Evolutionary conservation across 2,329 filamentous ascomycete species (phyloP).

Genomic region (Phaeosphaeria sp.): DNA sequence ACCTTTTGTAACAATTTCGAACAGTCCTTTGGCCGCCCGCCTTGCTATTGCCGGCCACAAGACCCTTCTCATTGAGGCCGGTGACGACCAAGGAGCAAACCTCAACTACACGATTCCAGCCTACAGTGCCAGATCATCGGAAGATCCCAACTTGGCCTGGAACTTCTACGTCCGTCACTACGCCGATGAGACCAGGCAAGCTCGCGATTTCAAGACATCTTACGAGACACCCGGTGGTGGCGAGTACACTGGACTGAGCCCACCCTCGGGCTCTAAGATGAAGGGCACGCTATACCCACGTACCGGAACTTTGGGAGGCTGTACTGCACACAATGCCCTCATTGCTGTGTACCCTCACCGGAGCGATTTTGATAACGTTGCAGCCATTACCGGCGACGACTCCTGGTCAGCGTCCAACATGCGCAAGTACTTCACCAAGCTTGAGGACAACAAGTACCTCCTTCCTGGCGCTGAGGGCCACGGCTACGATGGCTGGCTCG

Average conservation of each 20-base stretch:
- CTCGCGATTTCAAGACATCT: slow-evolving; percentile 65
- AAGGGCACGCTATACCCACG: slow-evolving; percentile 66
- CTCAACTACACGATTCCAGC: slow-evolving; percentile 63
- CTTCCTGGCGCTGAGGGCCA: slow-evolving; percentile 55
- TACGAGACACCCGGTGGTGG: slow-evolving; percentile 53
- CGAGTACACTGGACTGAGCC: slow-evolving; percentile 58
- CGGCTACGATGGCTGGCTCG: slow-evolving; percentile 65
- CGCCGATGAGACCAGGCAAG: slow-evolving; percentile 59
- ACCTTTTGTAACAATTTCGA: not conserved
- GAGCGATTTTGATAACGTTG: slow-evolving; percentile 66
- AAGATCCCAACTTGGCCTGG: slow-evolving; percentile 65
- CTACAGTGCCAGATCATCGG: slow-evolving; percentile 60
- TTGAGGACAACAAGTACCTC: slow-evolving; percentile 64
- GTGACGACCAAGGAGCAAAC: slow-evolving; percentile 62
- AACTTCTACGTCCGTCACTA: slow-evolving; percentile 71
- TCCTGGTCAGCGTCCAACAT: slow-evolving; percentile 66
- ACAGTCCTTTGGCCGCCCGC: slow-evolving; percentile 53
- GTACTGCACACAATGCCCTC: slow-evolving; percentile 67
- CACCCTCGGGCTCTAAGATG: slow-evolving; percentile 59
- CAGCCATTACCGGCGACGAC: slow-evolving; percentile 63
- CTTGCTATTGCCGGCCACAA: slow-evolving; percentile 66
- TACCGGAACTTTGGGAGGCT: slow-evolving; percentile 63
- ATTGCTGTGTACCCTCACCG: slow-evolving; percentile 65
- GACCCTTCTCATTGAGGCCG: slow-evolving; percentile 67
- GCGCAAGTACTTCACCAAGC: slow-evolving; percentile 63